Evolutionary conservation across 306 rosid species (phyloP), one percentile per base, ranked within the genome.

Genomic region (Lathyrus aphaca): DNA sequence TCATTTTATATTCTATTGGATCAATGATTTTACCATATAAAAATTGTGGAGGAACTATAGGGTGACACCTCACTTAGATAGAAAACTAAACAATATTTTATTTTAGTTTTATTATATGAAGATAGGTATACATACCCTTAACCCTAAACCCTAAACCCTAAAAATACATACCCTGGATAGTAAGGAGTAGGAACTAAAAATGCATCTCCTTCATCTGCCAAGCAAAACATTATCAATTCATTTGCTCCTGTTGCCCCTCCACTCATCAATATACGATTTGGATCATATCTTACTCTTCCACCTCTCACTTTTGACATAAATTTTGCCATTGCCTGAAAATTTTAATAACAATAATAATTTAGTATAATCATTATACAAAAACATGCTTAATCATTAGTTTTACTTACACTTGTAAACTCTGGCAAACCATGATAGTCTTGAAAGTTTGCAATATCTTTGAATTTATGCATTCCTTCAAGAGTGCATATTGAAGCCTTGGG

Each of bases 231-330:
- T 68, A 94, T 53, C 49, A 79, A 64, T 76, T 94, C 98, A 18
- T 87, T 90, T 13, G 96, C 98, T 0, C 98, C 98, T 4, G 98
- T 94, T 2, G 98, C 98, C 8, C 98, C 98, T 3, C 98, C 98
- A 56, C 90, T 74, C 98, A 94, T 90, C 68, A 94, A 72, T 67
- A 94, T 72, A 7, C 98, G 86, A 39, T 74, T 59, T 0, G 95
- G 88, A 76, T 90, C 92, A 77, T 85, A 94, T 71, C 16, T 74
- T 37, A 87, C 97, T 32, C 92, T 83, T 18, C 86, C 91, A 30
- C 97, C 97, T 76, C 98, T 88, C 56, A 73, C 89, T 74, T 75
- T 90, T 8, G 88, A 87, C 98, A 94, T 94, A 62, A 85, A 94
- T 11, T 77, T 88, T 2, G 98, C 97, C 70, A 94, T 78, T 4